These are phyloP conservation scores for Fusarium siculi DNA, from an alignment of 2,329 filamentous ascomycete species.

Conservation along the genomic window DNA sequence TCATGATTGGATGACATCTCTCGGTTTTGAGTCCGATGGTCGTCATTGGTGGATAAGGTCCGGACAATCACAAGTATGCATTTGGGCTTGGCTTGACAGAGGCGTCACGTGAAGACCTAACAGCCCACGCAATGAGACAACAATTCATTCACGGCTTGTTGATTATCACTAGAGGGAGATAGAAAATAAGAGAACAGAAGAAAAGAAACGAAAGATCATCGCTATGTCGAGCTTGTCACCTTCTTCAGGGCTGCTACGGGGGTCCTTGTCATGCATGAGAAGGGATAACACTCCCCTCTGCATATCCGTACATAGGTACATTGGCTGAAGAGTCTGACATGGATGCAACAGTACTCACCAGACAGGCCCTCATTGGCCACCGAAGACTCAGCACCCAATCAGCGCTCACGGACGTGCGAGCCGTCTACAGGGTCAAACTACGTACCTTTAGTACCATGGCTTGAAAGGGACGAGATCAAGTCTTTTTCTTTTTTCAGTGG, in stretches of 20 bases:
- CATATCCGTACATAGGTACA: neutral
- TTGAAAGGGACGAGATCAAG: too few species aligned
- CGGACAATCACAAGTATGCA: neutral
- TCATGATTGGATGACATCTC: accelerated
- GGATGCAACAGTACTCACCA: neutral
- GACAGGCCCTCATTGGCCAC: neutral
- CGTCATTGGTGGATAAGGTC: accelerated
- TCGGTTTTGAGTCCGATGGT: accelerated
- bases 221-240: accelerated
- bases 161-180: neutral
- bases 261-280: neutral
- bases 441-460: neutral
- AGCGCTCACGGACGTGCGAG: neutral
- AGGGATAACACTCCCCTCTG: neutral
- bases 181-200: too few species aligned
- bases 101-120: neutral
- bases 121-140: neutral
- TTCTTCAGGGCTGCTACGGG: neutral
- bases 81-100: too few species aligned
- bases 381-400: accelerated
- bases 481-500: neutral
- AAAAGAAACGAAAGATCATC: neutral
- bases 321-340: too few species aligned
- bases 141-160: neutral
- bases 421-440: neutral